phyloP scores from a whole-genome alignment of 2,329 filamentous ascomycete genomes.

The Colletotrichum sp. region DNA sequence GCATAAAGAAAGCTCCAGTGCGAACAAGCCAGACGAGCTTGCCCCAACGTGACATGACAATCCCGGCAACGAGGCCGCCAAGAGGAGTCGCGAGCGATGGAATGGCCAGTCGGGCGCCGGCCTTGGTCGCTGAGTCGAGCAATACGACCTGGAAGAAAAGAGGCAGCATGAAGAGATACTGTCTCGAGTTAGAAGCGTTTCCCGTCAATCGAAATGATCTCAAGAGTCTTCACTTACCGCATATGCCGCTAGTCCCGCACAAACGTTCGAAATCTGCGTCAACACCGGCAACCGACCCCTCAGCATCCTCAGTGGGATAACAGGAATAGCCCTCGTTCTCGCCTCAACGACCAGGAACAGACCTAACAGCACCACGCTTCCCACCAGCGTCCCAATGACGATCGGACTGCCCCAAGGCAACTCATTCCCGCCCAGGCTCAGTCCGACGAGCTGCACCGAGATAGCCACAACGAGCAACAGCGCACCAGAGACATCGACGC shows the following conservation, averaged over 20 bases:
- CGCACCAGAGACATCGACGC: slow-evolving; percentile 64
- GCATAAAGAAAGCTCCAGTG: slow-evolving; percentile 54
- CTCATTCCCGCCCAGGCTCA: slow-evolving; percentile 62
- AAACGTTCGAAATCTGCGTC: slow-evolving; percentile 64
- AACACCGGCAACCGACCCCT: slow-evolving; percentile 58
- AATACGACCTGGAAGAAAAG: slow-evolving; percentile 74
- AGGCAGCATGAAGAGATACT: slow-evolving; percentile 73
- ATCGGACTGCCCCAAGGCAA: slow-evolving; percentile 55
- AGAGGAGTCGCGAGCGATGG: slow-evolving; percentile 65
- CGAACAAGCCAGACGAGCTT: slow-evolving; percentile 57
- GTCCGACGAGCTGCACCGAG: slow-evolving; percentile 59
- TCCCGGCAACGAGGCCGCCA: slow-evolving; percentile 60
- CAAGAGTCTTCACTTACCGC: slow-evolving; percentile 48
- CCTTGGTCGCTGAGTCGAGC: slow-evolving; percentile 65
- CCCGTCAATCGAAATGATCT: accelerated
- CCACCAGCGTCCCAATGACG: slow-evolving; percentile 49
- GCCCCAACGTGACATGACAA: slow-evolving; percentile 63
- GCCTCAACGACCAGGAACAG: slow-evolving; percentile 55
- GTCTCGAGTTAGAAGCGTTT: too few species aligned
- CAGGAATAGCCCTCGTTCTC: slow-evolving; percentile 53
- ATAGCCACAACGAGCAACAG: slow-evolving; percentile 62
- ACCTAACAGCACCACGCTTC: slow-evolving; percentile 45
- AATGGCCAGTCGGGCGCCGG: slow-evolving; percentile 67
- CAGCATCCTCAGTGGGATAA: slow-evolving; percentile 62
- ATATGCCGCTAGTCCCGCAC: slow-evolving; percentile 65